A percentile compares a stretch with the other conserved stretches of the same genome.
phyloP scores from a whole-genome alignment of 495 filamentous ascomycete species.

The Venustampulla echinocandica region DNA sequence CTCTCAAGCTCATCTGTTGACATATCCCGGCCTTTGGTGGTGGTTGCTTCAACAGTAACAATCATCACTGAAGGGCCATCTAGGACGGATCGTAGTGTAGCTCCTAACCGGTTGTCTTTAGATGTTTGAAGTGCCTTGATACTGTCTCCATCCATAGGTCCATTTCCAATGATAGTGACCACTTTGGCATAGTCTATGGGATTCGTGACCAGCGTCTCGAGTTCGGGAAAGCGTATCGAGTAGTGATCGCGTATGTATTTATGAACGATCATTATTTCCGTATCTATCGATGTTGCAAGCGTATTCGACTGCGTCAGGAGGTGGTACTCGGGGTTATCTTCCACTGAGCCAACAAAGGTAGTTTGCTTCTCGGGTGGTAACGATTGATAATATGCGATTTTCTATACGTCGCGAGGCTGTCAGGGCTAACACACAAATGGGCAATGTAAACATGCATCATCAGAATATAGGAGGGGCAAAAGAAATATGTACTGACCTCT shows the following conservation, averaged over 20 bases:
- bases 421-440: constrained; percentile 36
- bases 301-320: constrained; percentile 75
- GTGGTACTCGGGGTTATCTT: constrained; percentile 82
- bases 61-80: constrained; percentile 90
- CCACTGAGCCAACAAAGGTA: constrained; percentile 60
- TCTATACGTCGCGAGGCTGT: constrained; percentile 50
- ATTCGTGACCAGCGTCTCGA: constrained; percentile 88
- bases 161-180: constrained; percentile 87
- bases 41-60: constrained; percentile 90
- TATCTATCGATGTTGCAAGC: constrained; percentile 80
- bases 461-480: constrained; percentile 25
- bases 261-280: constrained; percentile 86
- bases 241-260: constrained; percentile 96
- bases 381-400: constrained; percentile 66
- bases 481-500: constrained; percentile 51
- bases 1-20: constrained; percentile 62
- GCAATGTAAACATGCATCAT: constrained; percentile 36
- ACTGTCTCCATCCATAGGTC: constrained; percentile 72
- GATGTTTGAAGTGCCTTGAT: constrained; percentile 66
- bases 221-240: constrained; percentile 84
- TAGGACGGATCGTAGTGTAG: constrained; percentile 66
- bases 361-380: constrained; percentile 55
- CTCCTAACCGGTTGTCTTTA: constrained; percentile 66
- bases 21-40: constrained; percentile 72
- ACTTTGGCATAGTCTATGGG: constrained; percentile 94